Evolutionary conservation across 768 basidiomycete species (phyloP).

Genomic region (Naematelia aurantialba): DNA sequence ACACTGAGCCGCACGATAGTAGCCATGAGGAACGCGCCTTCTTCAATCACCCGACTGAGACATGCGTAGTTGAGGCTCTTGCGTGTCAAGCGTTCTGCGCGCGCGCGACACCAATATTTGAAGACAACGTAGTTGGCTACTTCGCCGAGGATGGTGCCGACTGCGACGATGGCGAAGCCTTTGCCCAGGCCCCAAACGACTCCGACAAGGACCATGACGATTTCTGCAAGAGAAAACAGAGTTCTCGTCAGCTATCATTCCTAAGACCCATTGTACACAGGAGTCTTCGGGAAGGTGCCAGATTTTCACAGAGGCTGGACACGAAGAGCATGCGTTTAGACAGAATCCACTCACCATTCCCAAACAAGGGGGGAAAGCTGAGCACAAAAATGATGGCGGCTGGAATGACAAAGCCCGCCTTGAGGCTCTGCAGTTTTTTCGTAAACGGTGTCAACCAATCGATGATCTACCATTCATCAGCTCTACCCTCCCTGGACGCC

Average conservation of each 20-base stretch:
- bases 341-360: constrained; percentile 58
- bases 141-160: constrained; percentile 73
- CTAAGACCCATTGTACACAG: neutral
- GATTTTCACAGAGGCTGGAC: too few relatives aligned
- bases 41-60: constrained; percentile 63
- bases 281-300: neutral
- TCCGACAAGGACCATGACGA: constrained; percentile 80
- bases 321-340: constrained; percentile 13
- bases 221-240: constrained; percentile 17
- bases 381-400: constrained; percentile 75
- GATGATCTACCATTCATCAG: constrained; percentile 46
- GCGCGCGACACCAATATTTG: constrained; percentile 69
- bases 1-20: constrained; percentile 36
- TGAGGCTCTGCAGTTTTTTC: constrained; percentile 56
- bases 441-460: constrained; percentile 65
- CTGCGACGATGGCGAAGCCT: constrained; percentile 71
- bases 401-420: constrained; percentile 17
- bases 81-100: constrained; percentile 70
- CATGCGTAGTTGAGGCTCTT: constrained; percentile 56
- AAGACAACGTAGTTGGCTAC: constrained; percentile 85
- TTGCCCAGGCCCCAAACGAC: constrained; percentile 83
- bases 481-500: neutral
- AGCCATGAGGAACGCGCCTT: constrained; percentile 72
- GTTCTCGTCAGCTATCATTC: neutral
- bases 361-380: constrained; percentile 85